These are phyloP conservation scores for Candida silvicultrix DNA, from an alignment of 805 yeast species.

Conservation along the genomic window DNA sequence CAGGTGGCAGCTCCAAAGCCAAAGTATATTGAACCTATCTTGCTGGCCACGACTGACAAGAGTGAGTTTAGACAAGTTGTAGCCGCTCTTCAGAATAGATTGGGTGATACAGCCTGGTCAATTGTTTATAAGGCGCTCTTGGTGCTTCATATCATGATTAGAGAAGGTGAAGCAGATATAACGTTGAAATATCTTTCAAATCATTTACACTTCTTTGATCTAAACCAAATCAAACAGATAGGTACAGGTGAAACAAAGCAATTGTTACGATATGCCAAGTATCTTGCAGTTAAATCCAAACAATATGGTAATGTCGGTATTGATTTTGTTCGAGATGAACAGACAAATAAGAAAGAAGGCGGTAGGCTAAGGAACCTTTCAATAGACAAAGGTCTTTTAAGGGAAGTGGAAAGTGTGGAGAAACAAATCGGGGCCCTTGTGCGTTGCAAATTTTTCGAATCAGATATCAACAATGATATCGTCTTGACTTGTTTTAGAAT, in stretches of 20 bases:
- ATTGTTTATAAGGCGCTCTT: conserved; percentile 81
- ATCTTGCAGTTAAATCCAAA: conserved; percentile 59
- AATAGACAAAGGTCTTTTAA: conserved; percentile 72
- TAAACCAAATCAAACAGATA: conserved; percentile 29
- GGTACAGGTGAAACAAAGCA: conserved; percentile 43
- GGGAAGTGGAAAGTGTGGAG: conserved; percentile 83
- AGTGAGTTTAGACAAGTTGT: conserved; percentile 61
- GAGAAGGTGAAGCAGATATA: conserved; percentile 84
- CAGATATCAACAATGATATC: conserved; percentile 80
- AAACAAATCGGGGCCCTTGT: conserved; percentile 71
- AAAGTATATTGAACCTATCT: conserved; percentile 90
- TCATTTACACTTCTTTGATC: conserved; percentile 45
- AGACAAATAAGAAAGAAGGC: conserved; percentile 42
- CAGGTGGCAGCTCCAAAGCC: conserved; percentile 96
- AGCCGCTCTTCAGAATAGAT: conserved; percentile 51
- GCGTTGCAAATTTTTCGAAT: conserved; percentile 68
- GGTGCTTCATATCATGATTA: conserved; percentile 82
- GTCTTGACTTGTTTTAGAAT: conserved; percentile 78
- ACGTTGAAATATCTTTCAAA: conserved; percentile 53
- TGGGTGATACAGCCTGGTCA: conserved; percentile 85
- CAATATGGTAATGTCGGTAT: conserved; percentile 59
- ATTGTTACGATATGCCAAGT: conserved; percentile 62
- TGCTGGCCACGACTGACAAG: conserved; percentile 37
- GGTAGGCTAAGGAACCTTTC: conserved; percentile 59
- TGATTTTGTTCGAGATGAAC: conserved; percentile 76